Conservation (phyloP, 768 basidiomycete species). For the Leccinum olivaceopallidum region DNA sequence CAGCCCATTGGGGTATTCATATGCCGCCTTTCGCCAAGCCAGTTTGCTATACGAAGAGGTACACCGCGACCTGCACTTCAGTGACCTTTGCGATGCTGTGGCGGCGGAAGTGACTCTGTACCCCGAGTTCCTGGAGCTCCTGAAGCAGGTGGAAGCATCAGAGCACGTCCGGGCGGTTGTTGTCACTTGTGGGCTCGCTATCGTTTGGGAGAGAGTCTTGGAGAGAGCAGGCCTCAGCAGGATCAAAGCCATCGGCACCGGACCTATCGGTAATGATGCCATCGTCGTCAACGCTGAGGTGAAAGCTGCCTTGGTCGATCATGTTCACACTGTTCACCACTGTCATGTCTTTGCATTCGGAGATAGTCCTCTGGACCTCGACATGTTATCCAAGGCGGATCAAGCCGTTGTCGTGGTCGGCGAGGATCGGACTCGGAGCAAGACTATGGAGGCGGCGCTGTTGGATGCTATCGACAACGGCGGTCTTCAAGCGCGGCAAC, state of each 20-base stretch:
- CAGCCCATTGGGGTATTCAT: conserved; percentile 15
- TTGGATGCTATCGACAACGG: conserved; percentile 16
- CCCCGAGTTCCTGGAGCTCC: conserved; percentile 17
- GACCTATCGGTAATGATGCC: conserved; percentile 14
- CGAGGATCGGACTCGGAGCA: conserved; percentile 15
- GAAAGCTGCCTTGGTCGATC: conserved; percentile 17
- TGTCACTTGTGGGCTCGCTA: conserved; percentile 15
- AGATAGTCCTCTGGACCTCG: conserved; percentile 16
- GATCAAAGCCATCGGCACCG: conserved; percentile 11
- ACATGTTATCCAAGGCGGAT: conserved; percentile 18
- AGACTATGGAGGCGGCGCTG: conserved; percentile 12
- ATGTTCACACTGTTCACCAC: conserved; percentile 15
- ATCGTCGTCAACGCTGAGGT: conserved; percentile 15
- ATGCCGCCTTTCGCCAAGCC: conserved; percentile 15
- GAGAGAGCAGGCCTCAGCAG: conserved; percentile 17
- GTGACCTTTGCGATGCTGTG: conserved; percentile 16
- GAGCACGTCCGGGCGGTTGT: conserved; percentile 17
- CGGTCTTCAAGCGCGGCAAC: conserved; percentile 15
- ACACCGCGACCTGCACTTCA: conserved; percentile 13
- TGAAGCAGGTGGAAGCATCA: conserved; percentile 20
- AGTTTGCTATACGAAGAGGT: conserved; percentile 12
- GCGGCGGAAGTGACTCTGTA: conserved; percentile 15
- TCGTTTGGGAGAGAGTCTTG: conserved; percentile 15
- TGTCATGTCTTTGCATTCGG: conserved; percentile 13
- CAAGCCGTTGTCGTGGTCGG: conserved; percentile 16